These are phyloP conservation scores for Gamarada debralockiae DNA, from an alignment of 495 filamentous ascomycete species.

Conservation along the genomic window DNA sequence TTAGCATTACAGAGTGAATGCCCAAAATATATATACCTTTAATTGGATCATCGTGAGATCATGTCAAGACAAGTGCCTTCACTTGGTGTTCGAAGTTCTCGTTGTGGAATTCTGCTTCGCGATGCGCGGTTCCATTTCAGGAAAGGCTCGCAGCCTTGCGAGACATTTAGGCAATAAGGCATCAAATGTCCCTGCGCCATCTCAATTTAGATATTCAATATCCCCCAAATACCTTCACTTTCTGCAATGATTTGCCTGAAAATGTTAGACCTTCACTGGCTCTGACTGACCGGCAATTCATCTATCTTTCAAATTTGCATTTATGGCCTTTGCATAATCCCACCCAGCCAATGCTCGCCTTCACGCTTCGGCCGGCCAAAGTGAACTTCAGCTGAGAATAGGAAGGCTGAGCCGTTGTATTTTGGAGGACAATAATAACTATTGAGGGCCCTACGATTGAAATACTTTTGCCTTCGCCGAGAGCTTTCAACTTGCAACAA, in stretches of 20 bases:
- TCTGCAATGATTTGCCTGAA: background rate
- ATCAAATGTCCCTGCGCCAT: background rate
- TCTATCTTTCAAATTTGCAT: too few relatives aligned
- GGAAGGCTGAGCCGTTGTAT: conserved; percentile 1
- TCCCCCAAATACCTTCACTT: background rate
- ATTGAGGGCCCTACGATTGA: background rate
- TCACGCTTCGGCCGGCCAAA: background rate
- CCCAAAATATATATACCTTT: conserved; percentile 58
- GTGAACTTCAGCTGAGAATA: conserved; percentile 10
- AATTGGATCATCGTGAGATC: conserved; percentile 88
- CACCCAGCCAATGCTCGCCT: background rate
- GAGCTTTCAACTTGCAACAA: too few relatives aligned
- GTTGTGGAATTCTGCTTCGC: background rate
- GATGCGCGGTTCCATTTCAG: background rate
- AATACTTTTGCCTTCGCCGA: too few relatives aligned
- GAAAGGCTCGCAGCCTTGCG: background rate
- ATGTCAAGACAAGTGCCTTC: background rate
- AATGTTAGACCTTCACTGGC: conserved; percentile 21
- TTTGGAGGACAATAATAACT: background rate
- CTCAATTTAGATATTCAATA: conserved; percentile 3
- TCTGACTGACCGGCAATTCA: conserved; percentile 7
- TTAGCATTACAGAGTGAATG: background rate
- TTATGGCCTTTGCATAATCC: too few relatives aligned
- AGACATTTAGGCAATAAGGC: too few relatives aligned
- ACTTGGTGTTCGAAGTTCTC: background rate